These are phyloP conservation scores for Iris macrosiphon DNA, from an alignment of 106 monocot species.

Conservation along the genomic window DNA sequence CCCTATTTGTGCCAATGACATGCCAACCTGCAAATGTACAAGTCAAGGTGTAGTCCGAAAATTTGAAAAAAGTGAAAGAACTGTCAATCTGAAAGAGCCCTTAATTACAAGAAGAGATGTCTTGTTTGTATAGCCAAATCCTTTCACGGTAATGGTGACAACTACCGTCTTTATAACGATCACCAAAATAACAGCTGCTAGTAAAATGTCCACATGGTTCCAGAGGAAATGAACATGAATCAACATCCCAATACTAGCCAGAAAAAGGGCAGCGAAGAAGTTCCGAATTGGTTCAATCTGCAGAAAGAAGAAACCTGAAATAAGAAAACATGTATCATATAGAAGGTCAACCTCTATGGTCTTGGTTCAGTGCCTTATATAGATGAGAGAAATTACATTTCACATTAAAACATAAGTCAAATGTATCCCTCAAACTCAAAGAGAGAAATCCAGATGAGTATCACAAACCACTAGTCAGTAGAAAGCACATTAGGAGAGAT, in stretches of 20 bases:
- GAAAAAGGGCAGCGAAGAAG: conserved; percentile 94
- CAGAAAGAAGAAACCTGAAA: conserved; percentile 58
- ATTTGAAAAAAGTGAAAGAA: neutral
- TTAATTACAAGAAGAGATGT: conserved; percentile 73
- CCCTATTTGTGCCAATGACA: conserved; percentile 97
- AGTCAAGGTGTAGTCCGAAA: neutral
- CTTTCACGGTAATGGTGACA: conserved; percentile 59
- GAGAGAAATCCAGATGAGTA: neutral
- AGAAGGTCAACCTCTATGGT: neutral
- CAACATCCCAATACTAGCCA: conserved; percentile 95
- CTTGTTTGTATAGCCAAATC: conserved; percentile 86
- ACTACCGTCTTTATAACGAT: conserved; percentile 75
- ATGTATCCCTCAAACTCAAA: conserved; percentile 18
- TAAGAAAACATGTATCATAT: conserved; percentile 43
- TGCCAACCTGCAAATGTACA: conserved; percentile 63
- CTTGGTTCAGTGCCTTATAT: neutral
- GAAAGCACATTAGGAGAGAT: neutral
- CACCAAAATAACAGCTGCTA: conserved; percentile 86
- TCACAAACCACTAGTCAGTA: conserved; percentile 15
- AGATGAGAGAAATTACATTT: neutral
- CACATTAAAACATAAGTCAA: no score
- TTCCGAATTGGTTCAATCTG: conserved; percentile 99
- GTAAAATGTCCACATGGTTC: conserved; percentile 92
- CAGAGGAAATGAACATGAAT: conserved; percentile 97
- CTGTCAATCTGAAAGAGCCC: neutral